Conservation (phyloP, 768 basidiomycete species). For the Pulveroboletus sp. region DNA sequence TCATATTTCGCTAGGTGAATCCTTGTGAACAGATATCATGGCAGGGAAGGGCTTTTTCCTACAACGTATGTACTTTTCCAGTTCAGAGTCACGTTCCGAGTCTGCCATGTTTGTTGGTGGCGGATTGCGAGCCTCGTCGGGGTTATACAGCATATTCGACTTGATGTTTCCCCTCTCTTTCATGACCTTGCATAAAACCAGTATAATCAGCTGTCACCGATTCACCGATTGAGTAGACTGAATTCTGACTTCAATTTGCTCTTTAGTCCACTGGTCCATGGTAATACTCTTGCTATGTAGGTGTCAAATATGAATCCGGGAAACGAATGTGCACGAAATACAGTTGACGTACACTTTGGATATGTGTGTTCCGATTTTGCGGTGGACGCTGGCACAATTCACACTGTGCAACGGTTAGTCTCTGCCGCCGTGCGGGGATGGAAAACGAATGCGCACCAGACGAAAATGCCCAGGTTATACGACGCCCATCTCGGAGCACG, state of each 20-base stretch:
- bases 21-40: background rate
- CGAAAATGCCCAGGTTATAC: slow-evolving; percentile 82
- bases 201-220: slow-evolving; percentile 9
- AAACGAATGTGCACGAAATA: background rate
- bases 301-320: slow-evolving; percentile 3
- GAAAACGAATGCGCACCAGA: slow-evolving; percentile 52
- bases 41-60: slow-evolving; percentile 20
- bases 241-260: slow-evolving; percentile 74
- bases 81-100: slow-evolving; percentile 78
- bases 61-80: slow-evolving; percentile 89
- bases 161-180: slow-evolving; percentile 74
- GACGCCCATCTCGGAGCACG: slow-evolving; percentile 86
- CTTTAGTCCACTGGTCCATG: slow-evolving; percentile 82
- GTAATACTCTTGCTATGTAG: slow-evolving; percentile 77
- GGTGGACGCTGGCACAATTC: slow-evolving; percentile 85
- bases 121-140: slow-evolving; percentile 76
- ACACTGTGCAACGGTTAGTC: slow-evolving; percentile 43
- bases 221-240: slow-evolving; percentile 4
- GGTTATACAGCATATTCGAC: slow-evolving; percentile 77
- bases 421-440: background rate
- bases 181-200: slow-evolving; percentile 53
- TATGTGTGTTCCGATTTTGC: slow-evolving; percentile 92
- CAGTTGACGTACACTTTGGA: slow-evolving; percentile 74
- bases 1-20: slow-evolving; percentile 70
- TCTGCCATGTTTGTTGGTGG: slow-evolving; percentile 79